Evolutionary conservation across 495 filamentous ascomycete species (phyloP).

Genomic region (Penicillium simplicissimum): DNA sequence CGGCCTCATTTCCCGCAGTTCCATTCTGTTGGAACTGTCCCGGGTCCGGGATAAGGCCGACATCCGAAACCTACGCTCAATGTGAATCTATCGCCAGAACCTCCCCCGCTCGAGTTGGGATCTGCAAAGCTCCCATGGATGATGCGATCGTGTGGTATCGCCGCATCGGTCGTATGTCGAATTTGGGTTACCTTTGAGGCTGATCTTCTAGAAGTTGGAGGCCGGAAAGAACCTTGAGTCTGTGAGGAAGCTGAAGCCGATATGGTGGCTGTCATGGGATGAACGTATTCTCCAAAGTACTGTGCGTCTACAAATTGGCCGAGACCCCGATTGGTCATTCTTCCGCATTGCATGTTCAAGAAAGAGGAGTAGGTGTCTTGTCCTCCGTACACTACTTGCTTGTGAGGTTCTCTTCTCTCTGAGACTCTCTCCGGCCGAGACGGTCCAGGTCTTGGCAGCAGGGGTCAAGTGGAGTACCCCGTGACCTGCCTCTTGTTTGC

Average conservation of each 20-base stretch:
- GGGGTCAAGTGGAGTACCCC: neutral
- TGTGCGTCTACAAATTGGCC: too few relatives aligned
- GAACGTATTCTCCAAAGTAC: neutral
- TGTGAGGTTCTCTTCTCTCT: too few relatives aligned
- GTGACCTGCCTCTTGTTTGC: neutral
- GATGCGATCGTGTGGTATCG: too few relatives aligned
- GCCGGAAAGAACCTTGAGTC: neutral
- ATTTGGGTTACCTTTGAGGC: neutral
- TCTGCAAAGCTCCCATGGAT: neutral
- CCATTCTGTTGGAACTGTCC: neutral
- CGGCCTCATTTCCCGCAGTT: neutral
- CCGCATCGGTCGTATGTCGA: neutral
- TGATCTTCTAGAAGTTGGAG: neutral
- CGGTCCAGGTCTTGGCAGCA: neutral
- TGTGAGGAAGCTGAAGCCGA: neutral
- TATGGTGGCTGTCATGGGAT: too few relatives aligned
- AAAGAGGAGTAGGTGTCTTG: neutral
- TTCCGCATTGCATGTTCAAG: neutral
- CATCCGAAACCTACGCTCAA: slow-evolving; percentile 2
- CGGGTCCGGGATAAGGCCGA: slow-evolving; percentile 3
- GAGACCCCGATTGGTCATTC: neutral
- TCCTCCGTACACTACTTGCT: too few relatives aligned
- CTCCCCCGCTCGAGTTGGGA: neutral
- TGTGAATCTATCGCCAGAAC: neutral
- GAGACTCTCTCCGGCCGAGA: neutral